A percentile compares a stretch with the other conserved stretches of the same genome.
phyloP scores from a whole-genome alignment of 768 basidiomycete species.

The Porphyrellus cyaneotinctus region DNA sequence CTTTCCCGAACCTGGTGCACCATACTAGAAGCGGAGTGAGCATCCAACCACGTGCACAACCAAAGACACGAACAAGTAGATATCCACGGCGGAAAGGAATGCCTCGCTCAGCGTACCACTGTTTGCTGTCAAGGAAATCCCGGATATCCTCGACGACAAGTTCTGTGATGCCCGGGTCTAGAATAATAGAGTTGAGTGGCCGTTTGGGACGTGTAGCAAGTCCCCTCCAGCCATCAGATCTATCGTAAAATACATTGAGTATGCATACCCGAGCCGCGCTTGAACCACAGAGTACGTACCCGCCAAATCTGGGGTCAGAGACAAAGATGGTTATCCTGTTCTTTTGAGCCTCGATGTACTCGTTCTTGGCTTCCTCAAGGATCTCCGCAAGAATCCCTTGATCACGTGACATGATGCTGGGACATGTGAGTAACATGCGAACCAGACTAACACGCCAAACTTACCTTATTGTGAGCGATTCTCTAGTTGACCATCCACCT shows the following conservation, averaged over 20 bases:
- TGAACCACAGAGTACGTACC: slow-evolving; percentile 22
- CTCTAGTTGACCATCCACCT: slow-evolving; percentile 19
- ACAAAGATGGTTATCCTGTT: slow-evolving; percentile 51
- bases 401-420: slow-evolving; percentile 48
- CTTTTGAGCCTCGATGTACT: slow-evolving; percentile 49
- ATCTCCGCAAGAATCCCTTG: slow-evolving; percentile 47
- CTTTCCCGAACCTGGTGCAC: slow-evolving; percentile 75
- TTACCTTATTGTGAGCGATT: slow-evolving; percentile 18
- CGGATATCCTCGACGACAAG: slow-evolving; percentile 61
- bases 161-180: slow-evolving; percentile 67
- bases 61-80: slow-evolving; percentile 42
- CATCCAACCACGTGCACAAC: not conserved
- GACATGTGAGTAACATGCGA: not conserved
- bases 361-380: slow-evolving; percentile 50
- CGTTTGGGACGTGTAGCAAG: slow-evolving; percentile 61
- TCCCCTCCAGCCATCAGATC: slow-evolving; percentile 46
- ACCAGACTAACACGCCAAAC: not conserved
- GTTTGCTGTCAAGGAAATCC: slow-evolving; percentile 64
- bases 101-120: slow-evolving; percentile 72
- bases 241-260: slow-evolving; percentile 5
- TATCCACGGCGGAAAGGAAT: slow-evolving; percentile 82
- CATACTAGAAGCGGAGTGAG: slow-evolving; percentile 41
- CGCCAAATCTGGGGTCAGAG: slow-evolving; percentile 39
- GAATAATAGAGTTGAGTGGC: slow-evolving; percentile 59
- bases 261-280: not conserved